phyloP scores from a whole-genome alignment of 75 land plant genomes.

The Selaginella tamariscina region DNA sequence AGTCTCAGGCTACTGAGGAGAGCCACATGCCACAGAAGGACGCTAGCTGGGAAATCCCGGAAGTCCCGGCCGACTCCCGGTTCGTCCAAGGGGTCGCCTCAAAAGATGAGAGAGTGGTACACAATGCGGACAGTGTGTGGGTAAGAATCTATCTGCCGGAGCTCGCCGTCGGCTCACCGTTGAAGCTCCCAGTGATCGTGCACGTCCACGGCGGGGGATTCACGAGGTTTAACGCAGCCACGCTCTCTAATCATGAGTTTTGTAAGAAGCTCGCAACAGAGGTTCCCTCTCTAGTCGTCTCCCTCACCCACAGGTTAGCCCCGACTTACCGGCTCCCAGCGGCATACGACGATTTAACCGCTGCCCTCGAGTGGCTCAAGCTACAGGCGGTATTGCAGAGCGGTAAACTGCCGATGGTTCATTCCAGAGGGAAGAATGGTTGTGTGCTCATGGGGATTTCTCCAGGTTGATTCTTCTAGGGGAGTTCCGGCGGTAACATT shows the following conservation, averaged over 20 bases:
- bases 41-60: conserved; percentile 6
- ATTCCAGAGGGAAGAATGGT: neutral
- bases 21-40: too few species aligned
- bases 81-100: neutral
- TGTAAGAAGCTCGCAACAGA: neutral
- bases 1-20: too few species aligned
- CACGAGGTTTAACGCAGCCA: neutral
- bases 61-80: neutral
- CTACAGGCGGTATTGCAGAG: neutral
- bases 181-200: neutral
- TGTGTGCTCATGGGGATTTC: neutral
- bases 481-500: neutral
- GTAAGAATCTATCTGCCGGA: neutral
- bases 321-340: neutral
- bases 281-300: neutral
- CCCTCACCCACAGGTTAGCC: conserved; percentile 5
- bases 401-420: conserved; percentile 3
- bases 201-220: conserved; percentile 8
- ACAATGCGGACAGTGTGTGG: neutral
- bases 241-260: neutral
- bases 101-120: neutral
- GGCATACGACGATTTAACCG: neutral
- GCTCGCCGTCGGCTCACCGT: neutral
- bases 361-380: neutral
- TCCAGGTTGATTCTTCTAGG: neutral